Evolutionary conservation across 2,329 filamentous ascomycete genomes (phyloP).

Genomic region (Corniculantispora saksenae): DNA sequence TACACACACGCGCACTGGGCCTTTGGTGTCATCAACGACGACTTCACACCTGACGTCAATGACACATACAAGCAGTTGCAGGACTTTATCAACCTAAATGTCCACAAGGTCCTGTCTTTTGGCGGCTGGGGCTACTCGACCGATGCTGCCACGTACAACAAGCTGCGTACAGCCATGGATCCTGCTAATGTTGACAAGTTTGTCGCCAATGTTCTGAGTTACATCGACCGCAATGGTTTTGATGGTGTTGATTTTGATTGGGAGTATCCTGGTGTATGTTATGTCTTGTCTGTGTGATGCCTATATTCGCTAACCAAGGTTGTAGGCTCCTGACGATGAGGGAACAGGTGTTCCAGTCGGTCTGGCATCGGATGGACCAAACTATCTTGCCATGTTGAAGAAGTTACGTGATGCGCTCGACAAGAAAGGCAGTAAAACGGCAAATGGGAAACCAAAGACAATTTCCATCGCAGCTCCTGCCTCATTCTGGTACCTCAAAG

Average conservation of each 20-base stretch:
- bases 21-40: too few relatives aligned
- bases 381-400: constrained; percentile 19
- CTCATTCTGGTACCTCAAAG: constrained; percentile 32
- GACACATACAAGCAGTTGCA: too few relatives aligned
- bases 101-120: constrained; percentile 41
- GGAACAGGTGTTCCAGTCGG: constrained; percentile 19
- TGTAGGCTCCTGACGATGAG: constrained; percentile 22
- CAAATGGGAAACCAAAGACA: too few relatives aligned
- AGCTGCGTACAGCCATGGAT: constrained; percentile 38
- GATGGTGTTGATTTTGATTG: constrained; percentile 15
- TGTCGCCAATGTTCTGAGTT: constrained; percentile 21
- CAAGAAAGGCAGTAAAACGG: too few relatives aligned
- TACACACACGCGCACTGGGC: too few relatives aligned
- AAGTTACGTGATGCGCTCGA: not conserved
- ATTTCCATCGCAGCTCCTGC: constrained; percentile 28
- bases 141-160: constrained; percentile 34
- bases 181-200: too few relatives aligned
- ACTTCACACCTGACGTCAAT: too few relatives aligned
- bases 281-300: not conserved
- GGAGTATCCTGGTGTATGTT: constrained; percentile 6
- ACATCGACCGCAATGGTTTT: not conserved
- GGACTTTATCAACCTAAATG: constrained; percentile 29
- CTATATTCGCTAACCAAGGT: not conserved
- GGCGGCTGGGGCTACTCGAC: constrained; percentile 49
- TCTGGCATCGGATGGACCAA: constrained; percentile 14